Percentiles rank a stretch among this genome's conserved stretches.
phyloP scores from a whole-genome alignment of 768 basidiomycete species.

The Pleurotus cornucopiae region DNA sequence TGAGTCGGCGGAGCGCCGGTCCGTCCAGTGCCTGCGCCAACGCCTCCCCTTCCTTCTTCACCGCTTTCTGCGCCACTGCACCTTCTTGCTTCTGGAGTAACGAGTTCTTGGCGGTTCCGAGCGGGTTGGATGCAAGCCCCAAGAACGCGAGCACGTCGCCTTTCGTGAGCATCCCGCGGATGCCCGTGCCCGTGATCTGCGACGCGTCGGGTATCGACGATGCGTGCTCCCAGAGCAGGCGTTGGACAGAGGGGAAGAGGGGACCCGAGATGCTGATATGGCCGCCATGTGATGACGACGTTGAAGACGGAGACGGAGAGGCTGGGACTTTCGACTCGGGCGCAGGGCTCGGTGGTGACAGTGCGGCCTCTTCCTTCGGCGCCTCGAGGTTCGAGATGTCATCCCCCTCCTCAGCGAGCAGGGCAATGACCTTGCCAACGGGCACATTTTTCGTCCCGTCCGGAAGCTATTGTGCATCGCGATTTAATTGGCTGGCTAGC shows the following conservation, averaged over 20 bases:
- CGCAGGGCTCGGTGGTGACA: constrained; percentile 10
- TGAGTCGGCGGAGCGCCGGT: constrained; percentile 56
- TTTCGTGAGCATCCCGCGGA: constrained; percentile 93
- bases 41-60: constrained; percentile 28
- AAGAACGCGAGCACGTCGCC: constrained; percentile 88
- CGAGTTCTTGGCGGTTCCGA: constrained; percentile 64
- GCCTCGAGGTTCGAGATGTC: constrained; percentile 81
- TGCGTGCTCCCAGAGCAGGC: constrained; percentile 66
- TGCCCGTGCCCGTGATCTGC: constrained; percentile 81
- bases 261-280: constrained; percentile 56
- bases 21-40: constrained; percentile 53
- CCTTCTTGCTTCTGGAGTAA: constrained; percentile 26
- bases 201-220: constrained; percentile 49
- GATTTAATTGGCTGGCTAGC: no score
- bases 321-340: constrained; percentile 25
- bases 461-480: constrained; percentile 37
- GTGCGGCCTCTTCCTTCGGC: constrained; percentile 39
- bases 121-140: constrained; percentile 76
- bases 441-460: constrained; percentile 83
- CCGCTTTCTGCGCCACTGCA: constrained; percentile 16
- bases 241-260: constrained; percentile 87
- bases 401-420: constrained; percentile 95
- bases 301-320: constrained; percentile 17
- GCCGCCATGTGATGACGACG: constrained; percentile 21
- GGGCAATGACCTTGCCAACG: constrained; percentile 86